These are phyloP conservation scores for Avena sativa DNA, from an alignment of 176 grass and related monocot species.

Conservation along the genomic window DNA sequence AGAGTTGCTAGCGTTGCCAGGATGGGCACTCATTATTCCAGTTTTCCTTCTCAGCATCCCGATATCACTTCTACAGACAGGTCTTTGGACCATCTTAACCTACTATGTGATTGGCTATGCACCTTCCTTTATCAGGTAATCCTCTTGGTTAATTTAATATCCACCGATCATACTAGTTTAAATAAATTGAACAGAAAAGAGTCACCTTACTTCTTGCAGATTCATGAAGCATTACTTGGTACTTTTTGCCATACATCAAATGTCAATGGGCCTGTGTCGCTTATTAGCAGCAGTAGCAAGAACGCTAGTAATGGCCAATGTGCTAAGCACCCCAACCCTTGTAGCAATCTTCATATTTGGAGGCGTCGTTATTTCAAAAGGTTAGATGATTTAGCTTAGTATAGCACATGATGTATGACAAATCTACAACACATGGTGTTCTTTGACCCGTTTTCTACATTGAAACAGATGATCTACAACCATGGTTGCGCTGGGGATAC, in stretches of 20 bases:
- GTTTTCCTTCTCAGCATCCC: conserved; percentile 69
- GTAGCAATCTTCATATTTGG: conserved; percentile 63
- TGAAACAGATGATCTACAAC: conserved; percentile 57
- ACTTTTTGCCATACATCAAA: conserved; percentile 81
- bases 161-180: too few relatives aligned
- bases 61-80: conserved; percentile 69
- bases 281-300: conserved; percentile 67
- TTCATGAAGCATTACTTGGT: conserved; percentile 74
- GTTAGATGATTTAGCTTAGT: conserved; percentile 38
- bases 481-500: conserved; percentile 62
- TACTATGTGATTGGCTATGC: conserved; percentile 85
- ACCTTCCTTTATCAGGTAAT: conserved; percentile 69
- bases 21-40: conserved; percentile 75
- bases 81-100: conserved; percentile 75
- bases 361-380: conserved; percentile 76
- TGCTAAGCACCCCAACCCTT: conserved; percentile 49
- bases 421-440: background rate
- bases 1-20: conserved; percentile 69
- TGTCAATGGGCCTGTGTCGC: conserved; percentile 74
- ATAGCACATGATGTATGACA: background rate
- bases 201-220: conserved; percentile 42
- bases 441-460: background rate
- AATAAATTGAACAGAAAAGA: background rate
- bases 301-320: conserved; percentile 73
- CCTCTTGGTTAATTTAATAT: background rate